These are phyloP conservation scores for Pulveroboletus sp. DNA, from an alignment of 768 basidiomycete species.

Conservation along the genomic window DNA sequence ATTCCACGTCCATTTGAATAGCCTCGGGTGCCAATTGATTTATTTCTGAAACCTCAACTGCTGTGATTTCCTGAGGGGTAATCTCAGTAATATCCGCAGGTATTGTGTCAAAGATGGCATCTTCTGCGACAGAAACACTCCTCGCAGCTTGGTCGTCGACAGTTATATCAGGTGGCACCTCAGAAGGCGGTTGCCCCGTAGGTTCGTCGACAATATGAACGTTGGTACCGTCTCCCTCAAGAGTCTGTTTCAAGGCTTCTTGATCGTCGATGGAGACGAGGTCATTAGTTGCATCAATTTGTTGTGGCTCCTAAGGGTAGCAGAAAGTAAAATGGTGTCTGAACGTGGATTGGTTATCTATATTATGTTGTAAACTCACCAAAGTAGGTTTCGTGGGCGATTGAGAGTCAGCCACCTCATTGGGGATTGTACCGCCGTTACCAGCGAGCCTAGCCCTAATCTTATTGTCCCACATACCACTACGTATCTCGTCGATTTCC, in stretches of 20 bases:
- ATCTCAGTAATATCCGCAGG: conserved; percentile 6
- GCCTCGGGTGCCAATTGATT: neutral
- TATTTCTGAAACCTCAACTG: conserved; percentile 4
- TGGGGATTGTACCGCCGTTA: conserved; percentile 4
- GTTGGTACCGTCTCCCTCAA: conserved; percentile 5
- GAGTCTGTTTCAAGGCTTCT: neutral
- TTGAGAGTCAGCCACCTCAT: conserved; percentile 1
- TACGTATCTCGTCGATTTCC: conserved; percentile 75
- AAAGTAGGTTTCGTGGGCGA: neutral
- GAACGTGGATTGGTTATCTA: neutral
- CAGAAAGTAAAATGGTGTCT: neutral
- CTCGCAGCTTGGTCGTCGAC: conserved; percentile 2
- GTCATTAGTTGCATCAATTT: conserved; percentile 1
- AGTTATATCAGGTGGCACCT: neutral
- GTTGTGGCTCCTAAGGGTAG: conserved; percentile 11
- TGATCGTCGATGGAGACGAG: conserved; percentile 2
- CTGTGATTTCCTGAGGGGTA: conserved; percentile 6
- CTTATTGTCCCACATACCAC: conserved; percentile 57
- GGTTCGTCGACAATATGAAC: neutral
- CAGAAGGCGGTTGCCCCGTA: neutral
- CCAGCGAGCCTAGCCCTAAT: conserved; percentile 35
- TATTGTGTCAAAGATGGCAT: conserved; percentile 2
- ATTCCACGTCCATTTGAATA: conserved; percentile 11
- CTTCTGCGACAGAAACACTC: conserved; percentile 1
- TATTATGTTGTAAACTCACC: conserved; percentile 7